phyloP scores from a whole-genome alignment of 148 eudicot genomes.

The Polygonum maritimum region DNA sequence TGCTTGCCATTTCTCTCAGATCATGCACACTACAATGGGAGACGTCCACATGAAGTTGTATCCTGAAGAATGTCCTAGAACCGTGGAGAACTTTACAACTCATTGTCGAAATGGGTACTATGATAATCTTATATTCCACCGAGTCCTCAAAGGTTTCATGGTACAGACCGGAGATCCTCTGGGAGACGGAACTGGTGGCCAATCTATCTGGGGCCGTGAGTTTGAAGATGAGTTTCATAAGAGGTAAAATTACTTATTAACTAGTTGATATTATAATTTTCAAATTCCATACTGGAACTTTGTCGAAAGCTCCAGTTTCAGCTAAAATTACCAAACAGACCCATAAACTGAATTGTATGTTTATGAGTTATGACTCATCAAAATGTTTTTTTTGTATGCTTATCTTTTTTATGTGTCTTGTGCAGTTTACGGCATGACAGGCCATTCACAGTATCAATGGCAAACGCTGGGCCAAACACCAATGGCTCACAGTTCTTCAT shows the following conservation, averaged over 20 bases:
- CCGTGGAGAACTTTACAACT: constrained; percentile 98
- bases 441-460: constrained; percentile 98
- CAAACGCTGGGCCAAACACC: constrained; percentile 93
- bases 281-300: not conserved
- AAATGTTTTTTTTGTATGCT: not conserved
- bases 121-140: constrained; percentile 93
- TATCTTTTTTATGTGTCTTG: not conserved
- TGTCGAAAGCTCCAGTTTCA: no score
- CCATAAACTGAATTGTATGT: not conserved
- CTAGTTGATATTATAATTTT: not conserved
- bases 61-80: constrained; percentile 99
- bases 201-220: constrained; percentile 99
- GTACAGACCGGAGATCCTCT: constrained; percentile 98
- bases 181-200: constrained; percentile 99
- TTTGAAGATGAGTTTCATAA: constrained; percentile 98
- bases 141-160: constrained; percentile 98
- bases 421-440: constrained; percentile 95
- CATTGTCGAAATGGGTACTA: constrained; percentile 97
- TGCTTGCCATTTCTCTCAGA: constrained; percentile 25
- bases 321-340: no score
- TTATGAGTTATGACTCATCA: not conserved
- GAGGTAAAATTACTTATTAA: constrained; percentile 33
- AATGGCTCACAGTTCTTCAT: constrained; percentile 98
- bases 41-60: constrained; percentile 94
- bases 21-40: constrained; percentile 90